Conservation (phyloP, 1,139 yeast species). For the Candida gigantensis region DNA sequence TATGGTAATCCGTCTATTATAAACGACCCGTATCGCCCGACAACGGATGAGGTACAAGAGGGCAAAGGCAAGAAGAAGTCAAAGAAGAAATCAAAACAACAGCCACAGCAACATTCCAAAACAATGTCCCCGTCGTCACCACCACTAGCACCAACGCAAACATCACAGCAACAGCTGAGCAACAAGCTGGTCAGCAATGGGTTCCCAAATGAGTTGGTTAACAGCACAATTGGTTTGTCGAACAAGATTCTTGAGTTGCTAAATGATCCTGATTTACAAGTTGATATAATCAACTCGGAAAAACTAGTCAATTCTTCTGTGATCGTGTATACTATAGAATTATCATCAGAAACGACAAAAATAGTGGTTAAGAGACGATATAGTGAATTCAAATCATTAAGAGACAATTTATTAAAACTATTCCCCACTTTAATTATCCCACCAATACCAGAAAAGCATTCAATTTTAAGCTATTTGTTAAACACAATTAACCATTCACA, state of each 20-base stretch:
- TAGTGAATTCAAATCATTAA: conserved; percentile 54
- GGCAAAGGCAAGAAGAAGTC: not conserved
- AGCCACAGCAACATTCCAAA: conserved; percentile 5
- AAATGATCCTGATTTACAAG: conserved; percentile 26
- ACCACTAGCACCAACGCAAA: conserved; percentile 1
- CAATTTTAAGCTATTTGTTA: conserved; percentile 43
- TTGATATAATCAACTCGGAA: conserved; percentile 40
- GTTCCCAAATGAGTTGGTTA: conserved; percentile 25
- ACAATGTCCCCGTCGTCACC: conserved; percentile 1
- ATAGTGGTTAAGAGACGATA: conserved; percentile 51
- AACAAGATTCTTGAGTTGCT: conserved; percentile 35
- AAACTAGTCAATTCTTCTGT: conserved; percentile 40
- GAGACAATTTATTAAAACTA: conserved; percentile 45
- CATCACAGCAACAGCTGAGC: not conserved
- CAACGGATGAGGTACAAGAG: conserved; percentile 5
- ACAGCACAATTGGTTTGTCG: conserved; percentile 42
- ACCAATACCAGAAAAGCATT: conserved; percentile 61
- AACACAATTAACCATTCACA: conserved; percentile 41
- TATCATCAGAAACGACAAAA: conserved; percentile 20
- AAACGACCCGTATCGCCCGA: conserved; percentile 27
- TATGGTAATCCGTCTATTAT: conserved; percentile 36
- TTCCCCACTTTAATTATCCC: conserved; percentile 56
- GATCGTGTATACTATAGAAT: conserved; percentile 42
- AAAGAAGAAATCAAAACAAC: conserved; percentile 6
- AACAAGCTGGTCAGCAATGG: conserved; percentile 2